These are phyloP conservation scores for Dictyostelium firmibasis DNA, from an alignment of 78 protist species.

Conservation along the genomic window DNA sequence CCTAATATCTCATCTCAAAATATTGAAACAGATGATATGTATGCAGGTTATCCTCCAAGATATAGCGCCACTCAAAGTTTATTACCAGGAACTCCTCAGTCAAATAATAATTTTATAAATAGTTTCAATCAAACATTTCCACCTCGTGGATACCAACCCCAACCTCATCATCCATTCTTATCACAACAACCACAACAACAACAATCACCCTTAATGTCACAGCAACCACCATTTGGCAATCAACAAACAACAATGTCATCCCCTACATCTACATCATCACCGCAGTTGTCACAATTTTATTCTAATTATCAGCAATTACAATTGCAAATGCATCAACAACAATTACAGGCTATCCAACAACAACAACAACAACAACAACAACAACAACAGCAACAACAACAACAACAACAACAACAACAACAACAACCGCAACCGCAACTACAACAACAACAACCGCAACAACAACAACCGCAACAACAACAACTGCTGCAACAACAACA, in stretches of 20 bases:
- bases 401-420: not conserved
- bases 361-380: not conserved
- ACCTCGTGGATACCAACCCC: not conserved
- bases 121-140: not conserved
- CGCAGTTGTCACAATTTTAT: not conserved
- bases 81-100: not conserved
- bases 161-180: not conserved
- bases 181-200: not conserved
- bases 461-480: not conserved
- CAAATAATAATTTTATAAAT: not conserved
- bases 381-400: not conserved
- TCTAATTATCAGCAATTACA: not conserved
- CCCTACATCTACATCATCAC: not conserved
- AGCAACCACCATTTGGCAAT: not conserved
- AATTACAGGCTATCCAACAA: not conserved
- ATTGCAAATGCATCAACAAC: not conserved
- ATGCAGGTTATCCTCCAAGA: not conserved
- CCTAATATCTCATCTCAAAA: slow-evolving; percentile 20
- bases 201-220: not conserved
- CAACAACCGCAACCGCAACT: not conserved
- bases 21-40: slow-evolving; percentile 26
- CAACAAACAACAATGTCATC: not conserved
- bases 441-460: not conserved
- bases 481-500: not conserved
- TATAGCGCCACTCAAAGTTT: not conserved